Evolutionary conservation across 176 grass and related monocot species (phyloP), one percentile per base, ranked within the genome.

Genomic region (Triticum turgidum): DNA sequence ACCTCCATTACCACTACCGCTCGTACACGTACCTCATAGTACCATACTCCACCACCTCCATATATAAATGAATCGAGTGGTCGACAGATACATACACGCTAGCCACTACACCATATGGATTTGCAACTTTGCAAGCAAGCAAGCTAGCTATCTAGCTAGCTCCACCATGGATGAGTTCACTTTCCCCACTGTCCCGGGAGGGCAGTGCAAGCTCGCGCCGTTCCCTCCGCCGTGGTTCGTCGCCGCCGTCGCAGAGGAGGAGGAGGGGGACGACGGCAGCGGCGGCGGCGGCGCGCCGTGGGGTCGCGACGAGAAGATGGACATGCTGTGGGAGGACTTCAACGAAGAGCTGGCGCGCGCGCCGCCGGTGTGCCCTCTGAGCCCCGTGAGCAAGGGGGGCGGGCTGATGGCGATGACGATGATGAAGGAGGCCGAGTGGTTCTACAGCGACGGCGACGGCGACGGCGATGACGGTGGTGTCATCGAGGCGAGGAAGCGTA

Each of bases 261-360:
- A 71, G 38, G 42, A 49, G 1, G 73, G 32, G 2, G 44, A 18
- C 0, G 72, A 51, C 24, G 24, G 51, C 51, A 18, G 52, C 52
- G 34, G 18, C 66, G 42, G 39, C 21, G 69, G 21, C 11, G 76
- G 17, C 0, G 27, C 10, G 13, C 30, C 3, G 80, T 47, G 67
- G 17, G 22, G 18, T 1, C 58, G 24, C 21, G 93, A 93, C 66
- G 93, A 98, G 54, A 95, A 90, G 88, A 98, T 98, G 96, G 96
- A 98, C 82, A 88, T 95, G 91, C 87, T 98, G 73, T 98, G 96
- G 96, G 96, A 98, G 89, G 84, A 92, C 83, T 98, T 98, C 90
- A 98, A 98, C 51, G 96, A 98, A 82, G 96, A 98, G 81, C 88
- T 98, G 1, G 45, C 63, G 3, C 77, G 88, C 52, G 10, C 45